Evolutionary conservation across 805 yeast genomes (phyloP), one percentile per base, ranked within the genome.

Genomic region (Wickerhamiella occidentalis): DNA sequence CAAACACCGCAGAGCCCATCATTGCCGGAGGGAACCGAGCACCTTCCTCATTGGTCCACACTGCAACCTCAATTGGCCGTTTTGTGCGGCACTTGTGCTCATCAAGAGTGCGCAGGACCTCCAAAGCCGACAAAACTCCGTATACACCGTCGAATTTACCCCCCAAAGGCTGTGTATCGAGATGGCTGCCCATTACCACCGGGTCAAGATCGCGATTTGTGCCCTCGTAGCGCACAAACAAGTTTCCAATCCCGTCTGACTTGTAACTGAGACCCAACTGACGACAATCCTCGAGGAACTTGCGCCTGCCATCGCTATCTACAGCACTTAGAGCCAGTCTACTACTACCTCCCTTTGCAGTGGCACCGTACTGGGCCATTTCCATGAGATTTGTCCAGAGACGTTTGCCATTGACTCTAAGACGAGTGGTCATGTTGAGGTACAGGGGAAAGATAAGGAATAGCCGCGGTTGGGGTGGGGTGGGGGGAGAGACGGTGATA

Each of bases 21-120:
- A 78, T 71, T 40, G 80, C 71, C 64, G 75, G 68, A n/a, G 86
- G 84, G 58, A 80, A 81, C 46, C 88, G 64, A 0, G 87, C 86
- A 50, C 88, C 88, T 65, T 81, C 88, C 60, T 81, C 88, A 58
- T 81, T 81, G 62, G 79, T 78, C 88, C 88, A 81, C 58, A 76
- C 71, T 37, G 81, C 71, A 3, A 78, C 70, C 5, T 80, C 78
- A 49, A 81, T 73, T 7, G 86, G 86, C 53, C 69, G 80, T 48
- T 77, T 72, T n/a, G 88, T 85, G 9, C 67, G 68, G 57, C 65
- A 72, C 40, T 70, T 66, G 60, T 77, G 76, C 15, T 77, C 84
- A 51, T 77, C 75, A 58, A 81, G 64, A 3, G 85, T 79, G 52
- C 85, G 67, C 55, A 81, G 63, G 4, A 81, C 78, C 62, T 81